Base-by-base conservation (phyloP, 208 protist species). In the Crithidia sp. region DNA sequence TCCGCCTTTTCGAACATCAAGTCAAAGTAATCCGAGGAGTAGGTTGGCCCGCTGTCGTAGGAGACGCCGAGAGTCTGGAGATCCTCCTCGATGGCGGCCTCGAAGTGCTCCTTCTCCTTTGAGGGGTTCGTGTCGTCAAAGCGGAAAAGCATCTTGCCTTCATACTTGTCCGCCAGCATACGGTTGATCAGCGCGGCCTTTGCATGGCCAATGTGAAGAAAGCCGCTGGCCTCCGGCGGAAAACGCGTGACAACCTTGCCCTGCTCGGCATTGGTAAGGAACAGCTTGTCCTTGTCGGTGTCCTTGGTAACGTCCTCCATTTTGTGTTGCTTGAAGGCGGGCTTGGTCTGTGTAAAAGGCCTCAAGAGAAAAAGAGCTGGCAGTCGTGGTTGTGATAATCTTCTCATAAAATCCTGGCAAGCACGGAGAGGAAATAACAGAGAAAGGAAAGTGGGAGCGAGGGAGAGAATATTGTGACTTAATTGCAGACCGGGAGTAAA, bases 111-210 rank as follows among this genome's bases (percentile, higher is more conserved):
- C 66, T 97, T 99, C 80, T 99, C 98, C 76, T 99, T 99, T 2
- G 90, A 82, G 13, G 99, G 99, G 88, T 99, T 99, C 36, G 99
- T 99, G 88, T 99, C 99, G 88, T 99, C 99, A 70, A 99, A 99
- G 17, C 99, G 93, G 70, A 99, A 89, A 37, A 99, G 74, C 82
- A 99, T 86, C 79, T 98, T 98, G 53, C 99, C 99, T 43, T 98
- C 86, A 79, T 99, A 99, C 39, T 96, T 89, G 43, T 87, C 57
- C 5, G 98, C 97, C 43, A 99, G 98, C 86, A 99, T 97, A 56
- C 98, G 86, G 81, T 99, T 99, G 36, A 99, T 92, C 7, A 99
- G 79, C 9, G 97, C 98, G 43, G 99, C 99, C 82, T 99, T 99
- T 9, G 98, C 94, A 77, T 99, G 99, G 13, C 98, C 98, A 81